Conservation (phyloP, 2,329 filamentous ascomycete species). For the Pseudogymnoascus sp. region DNA sequence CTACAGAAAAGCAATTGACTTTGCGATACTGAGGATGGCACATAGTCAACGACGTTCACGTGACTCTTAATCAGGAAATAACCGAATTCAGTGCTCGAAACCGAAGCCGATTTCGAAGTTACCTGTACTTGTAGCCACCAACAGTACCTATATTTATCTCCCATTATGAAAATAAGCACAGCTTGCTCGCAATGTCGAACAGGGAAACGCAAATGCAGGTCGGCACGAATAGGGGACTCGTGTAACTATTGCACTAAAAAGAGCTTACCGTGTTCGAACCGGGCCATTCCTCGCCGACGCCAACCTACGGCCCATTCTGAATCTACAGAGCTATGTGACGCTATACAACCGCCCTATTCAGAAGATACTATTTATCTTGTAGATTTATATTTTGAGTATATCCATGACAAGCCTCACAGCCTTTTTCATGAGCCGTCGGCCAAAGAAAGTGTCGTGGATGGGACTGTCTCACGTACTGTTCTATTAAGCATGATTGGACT, state of each 20-base stretch:
- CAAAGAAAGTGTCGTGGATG: constrained; percentile 13
- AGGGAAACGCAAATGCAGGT: not conserved
- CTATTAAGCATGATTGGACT: constrained; percentile 20
- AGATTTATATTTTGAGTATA: constrained; percentile 21
- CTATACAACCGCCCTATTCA: not conserved
- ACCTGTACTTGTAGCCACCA: not conserved
- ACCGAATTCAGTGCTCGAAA: not conserved
- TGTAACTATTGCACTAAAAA: not conserved
- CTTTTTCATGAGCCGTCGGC: constrained; percentile 23
- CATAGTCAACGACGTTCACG: not conserved
- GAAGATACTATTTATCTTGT: constrained; percentile 11
- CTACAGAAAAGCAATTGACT: no score
- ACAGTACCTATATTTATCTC: not conserved
- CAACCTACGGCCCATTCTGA: not conserved
- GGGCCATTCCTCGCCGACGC: not conserved
- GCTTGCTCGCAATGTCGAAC: not conserved
- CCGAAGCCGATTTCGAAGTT: not conserved
- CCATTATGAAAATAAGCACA: not conserved
- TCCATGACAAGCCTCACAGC: constrained; percentile 22
- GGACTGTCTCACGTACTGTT: constrained; percentile 16
- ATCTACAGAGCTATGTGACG: not conserved
- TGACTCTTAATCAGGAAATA: not conserved
- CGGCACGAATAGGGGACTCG: not conserved
- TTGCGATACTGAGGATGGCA: no score
- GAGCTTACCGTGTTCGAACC: not conserved